Percentiles rank a stretch among this genome's conserved stretches.
Conservation (phyloP, 2,329 filamentous ascomycete species). For the Penicillium oxalicum region DNA sequence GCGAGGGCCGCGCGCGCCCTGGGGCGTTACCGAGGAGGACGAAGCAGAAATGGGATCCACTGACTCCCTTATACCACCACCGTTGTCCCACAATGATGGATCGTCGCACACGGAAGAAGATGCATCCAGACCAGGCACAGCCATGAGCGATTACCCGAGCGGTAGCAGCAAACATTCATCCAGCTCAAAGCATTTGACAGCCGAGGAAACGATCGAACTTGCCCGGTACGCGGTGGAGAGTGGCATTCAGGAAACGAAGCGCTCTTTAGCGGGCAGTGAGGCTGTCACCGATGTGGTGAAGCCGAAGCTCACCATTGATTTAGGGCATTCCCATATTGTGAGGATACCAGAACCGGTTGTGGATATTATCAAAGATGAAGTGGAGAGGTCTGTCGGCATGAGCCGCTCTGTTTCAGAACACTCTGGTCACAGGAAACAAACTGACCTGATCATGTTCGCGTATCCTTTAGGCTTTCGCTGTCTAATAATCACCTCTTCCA, state of each 20-base stretch:
- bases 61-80: slow-evolving; percentile 25
- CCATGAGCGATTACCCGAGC: slow-evolving; percentile 20
- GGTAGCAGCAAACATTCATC: slow-evolving; percentile 17
- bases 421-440: slow-evolving; percentile 10
- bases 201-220: slow-evolving; percentile 43
- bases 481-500: slow-evolving; percentile 48
- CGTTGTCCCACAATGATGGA: slow-evolving; percentile 24
- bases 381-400: slow-evolving; percentile 41
- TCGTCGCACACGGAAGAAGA: slow-evolving; percentile 25
- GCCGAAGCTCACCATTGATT: slow-evolving; percentile 47
- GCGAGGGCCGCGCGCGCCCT: slow-evolving; percentile 28
- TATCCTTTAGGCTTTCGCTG: slow-evolving; percentile 40
- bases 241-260: slow-evolving; percentile 43
- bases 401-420: background rate
- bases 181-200: slow-evolving; percentile 29
- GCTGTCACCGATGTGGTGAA: slow-evolving; percentile 43
- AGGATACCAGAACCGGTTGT: slow-evolving; percentile 47
- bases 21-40: slow-evolving; percentile 30
- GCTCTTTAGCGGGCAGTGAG: slow-evolving; percentile 43
- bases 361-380: slow-evolving; percentile 48
- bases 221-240: slow-evolving; percentile 43
- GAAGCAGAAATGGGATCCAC: slow-evolving; percentile 21
- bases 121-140: slow-evolving; percentile 22
- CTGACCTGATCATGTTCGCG: background rate
- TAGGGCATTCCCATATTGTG: slow-evolving; percentile 46